These are phyloP conservation scores for Gardenia jasminoides DNA, from an alignment of 257 asterid genomes.

Conservation along the genomic window DNA sequence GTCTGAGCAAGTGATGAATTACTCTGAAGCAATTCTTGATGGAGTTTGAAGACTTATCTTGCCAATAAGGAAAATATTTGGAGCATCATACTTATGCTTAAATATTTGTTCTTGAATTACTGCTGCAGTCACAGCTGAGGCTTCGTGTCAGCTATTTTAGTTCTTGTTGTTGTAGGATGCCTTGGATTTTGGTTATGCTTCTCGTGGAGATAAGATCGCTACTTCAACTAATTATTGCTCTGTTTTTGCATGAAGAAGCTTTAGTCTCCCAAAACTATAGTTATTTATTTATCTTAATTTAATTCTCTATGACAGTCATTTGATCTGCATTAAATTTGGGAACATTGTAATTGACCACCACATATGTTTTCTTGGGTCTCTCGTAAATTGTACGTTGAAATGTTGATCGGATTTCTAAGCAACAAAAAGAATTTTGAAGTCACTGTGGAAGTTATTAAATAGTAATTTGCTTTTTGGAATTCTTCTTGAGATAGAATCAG, in stretches of 20 bases:
- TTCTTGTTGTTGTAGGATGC: neutral
- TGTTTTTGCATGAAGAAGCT: slow-evolving; percentile 3
- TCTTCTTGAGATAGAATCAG: neutral
- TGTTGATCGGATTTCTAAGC: neutral
- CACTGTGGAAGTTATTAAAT: neutral
- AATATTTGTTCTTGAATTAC: neutral
- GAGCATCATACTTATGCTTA: neutral
- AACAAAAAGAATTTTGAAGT: neutral
- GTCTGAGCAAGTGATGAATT: neutral
- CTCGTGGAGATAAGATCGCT: neutral
- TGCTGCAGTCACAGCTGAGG: neutral
- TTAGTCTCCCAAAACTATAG: neutral
- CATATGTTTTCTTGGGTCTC: neutral
- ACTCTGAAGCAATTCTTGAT: neutral
- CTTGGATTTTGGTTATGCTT: neutral
- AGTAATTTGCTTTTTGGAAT: neutral
- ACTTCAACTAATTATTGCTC: neutral
- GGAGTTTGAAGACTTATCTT: neutral
- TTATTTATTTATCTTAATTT: neutral
- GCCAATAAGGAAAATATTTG: neutral
- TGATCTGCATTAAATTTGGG: neutral
- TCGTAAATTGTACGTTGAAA: neutral
- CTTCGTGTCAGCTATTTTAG: neutral
- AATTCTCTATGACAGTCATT: no score
- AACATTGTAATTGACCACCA: neutral